Evolutionary conservation across 2,329 filamentous ascomycete species (phyloP), one percentile per base, ranked within the genome.

Genomic region (Colletotrichum somersetense): DNA sequence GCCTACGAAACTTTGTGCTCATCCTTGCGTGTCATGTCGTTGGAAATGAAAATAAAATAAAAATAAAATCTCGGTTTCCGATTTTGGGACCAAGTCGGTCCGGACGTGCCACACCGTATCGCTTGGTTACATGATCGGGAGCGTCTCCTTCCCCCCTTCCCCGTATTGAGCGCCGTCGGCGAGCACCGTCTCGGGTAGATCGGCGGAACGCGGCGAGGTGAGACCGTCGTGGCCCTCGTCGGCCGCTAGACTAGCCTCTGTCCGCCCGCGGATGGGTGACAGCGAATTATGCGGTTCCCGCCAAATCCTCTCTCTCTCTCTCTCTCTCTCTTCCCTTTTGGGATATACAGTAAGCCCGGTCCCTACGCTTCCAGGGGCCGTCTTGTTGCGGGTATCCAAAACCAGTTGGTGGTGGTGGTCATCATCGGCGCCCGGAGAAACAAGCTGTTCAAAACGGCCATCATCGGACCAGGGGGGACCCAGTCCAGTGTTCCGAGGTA

Each of bases 171-270:
- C 42, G 35, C 40, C 20, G 46, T 69, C 66, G 69, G 69, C 69
- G 66, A 72, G 30, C 59, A 65, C 69, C 69, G 65, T 56, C 38
- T 50, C 40, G 55, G 7, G 44, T n/a, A 46, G 30, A 59, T 42
- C 26, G 33, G 42, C 66, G 66, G 69, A 69, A 48, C 65, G 55
- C 69, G 46, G 69, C 69, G 69, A 72, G 61, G 69, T 55, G 59
- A 59, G 52, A 23, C 44, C 44, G 44, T 26, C 38, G 5, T 7
- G 44, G 44, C 3, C 12, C 20, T 44, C 30, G 16, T 53, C 59
- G 12, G 52, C 53, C 44, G 59, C 53, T 64, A 48, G n/a, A 50
- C 30, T 56, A n/a, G 53, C 40, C 10, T n/a, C 38, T 46, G 30
- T 48, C 53, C 59, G 48, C 44, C 53, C 65, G 55, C 20, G 44